Base-by-base conservation (phyloP, 1,139 yeast genomes). In the Hyphopichia khmerensis region DNA sequence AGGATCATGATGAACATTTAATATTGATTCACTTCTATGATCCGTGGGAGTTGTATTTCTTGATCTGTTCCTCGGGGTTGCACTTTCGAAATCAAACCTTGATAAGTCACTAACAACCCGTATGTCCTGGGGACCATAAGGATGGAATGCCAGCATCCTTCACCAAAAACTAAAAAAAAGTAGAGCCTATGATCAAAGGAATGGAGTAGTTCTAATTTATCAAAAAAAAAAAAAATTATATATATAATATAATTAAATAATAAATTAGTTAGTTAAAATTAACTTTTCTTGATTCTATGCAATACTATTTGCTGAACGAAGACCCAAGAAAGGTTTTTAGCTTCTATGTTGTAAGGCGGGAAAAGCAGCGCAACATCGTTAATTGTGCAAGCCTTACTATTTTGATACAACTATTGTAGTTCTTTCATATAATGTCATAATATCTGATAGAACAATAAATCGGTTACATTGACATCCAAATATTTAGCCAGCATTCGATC, bases 91-190 rank as follows among this genome's bases (percentile, higher is more conserved):
- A 36, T 63, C 65, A 42, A 64, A 64, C 33, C 69, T 45, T n/a
- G 69, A 63, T 17, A 56, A 46, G 45, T 64, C 69, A 48, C 67
- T 61, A 1, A 63, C 62, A 11, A 64, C 53, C 37, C 65, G 46
- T 13, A 50, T 48, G 18, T 59, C 61, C 18, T 54, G 55, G 14
- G 48, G 48, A 10, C 59, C 62, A 45, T 55, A 53, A 1, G 62
- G 64, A 43, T 63, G 53, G 36, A 53, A 57, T 10, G 52, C 43
- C 60, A 56, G 48, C 52, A 48, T 49, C 19, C 30, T 36, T 26
- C n/a, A n/a, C n/a, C n/a, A n/a, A n/a, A n/a, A n/a, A 26, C 11
- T 26, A 8, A 7, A 11, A 33, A 33, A 33, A 33, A 16, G 18
- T 14, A 10, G 17, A 14, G n/a, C 11, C 11, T 15, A n/a, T n/a